Evolutionary conservation across 331 rosid genomes (phyloP).

Genomic region (Acacia pycnantha): DNA sequence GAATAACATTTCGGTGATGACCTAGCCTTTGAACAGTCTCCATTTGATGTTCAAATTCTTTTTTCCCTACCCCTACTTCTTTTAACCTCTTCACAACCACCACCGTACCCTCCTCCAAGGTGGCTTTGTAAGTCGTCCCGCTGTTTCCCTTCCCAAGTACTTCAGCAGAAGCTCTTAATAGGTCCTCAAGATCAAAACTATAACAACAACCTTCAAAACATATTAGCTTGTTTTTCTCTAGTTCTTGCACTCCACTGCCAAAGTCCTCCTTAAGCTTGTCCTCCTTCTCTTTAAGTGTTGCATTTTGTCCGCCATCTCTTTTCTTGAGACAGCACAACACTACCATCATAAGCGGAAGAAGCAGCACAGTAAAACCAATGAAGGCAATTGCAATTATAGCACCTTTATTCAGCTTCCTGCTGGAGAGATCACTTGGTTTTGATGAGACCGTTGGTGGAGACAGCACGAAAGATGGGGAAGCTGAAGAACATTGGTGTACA

Average conservation of each 20-base stretch:
- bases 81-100: constrained; percentile 89
- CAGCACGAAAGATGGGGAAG: constrained; percentile 37
- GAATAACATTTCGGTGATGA: constrained; percentile 73
- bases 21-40: constrained; percentile 67
- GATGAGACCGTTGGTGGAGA: constrained; percentile 33
- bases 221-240: constrained; percentile 77
- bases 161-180: constrained; percentile 92
- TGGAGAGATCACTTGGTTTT: constrained; percentile 35
- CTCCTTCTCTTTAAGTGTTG: constrained; percentile 40
- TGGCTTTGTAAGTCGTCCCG: constrained; percentile 90
- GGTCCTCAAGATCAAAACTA: constrained; percentile 90
- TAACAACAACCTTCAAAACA: constrained; percentile 71
- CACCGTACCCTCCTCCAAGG: constrained; percentile 78
- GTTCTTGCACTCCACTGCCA: constrained; percentile 91
- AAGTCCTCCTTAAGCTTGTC: constrained; percentile 69
- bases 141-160: constrained; percentile 92
- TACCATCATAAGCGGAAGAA: constrained; percentile 42
- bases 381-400: constrained; percentile 53
- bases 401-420: constrained; percentile 46
- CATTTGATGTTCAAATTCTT: constrained; percentile 88
- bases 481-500: constrained; percentile 49
- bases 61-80: constrained; percentile 71
- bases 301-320: constrained; percentile 38
- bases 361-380: constrained; percentile 45
- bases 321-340: constrained; percentile 63